Conservation (phyloP, 225 moss, liverwort and hornwort species). For the Pleurozium schreberi region DNA sequence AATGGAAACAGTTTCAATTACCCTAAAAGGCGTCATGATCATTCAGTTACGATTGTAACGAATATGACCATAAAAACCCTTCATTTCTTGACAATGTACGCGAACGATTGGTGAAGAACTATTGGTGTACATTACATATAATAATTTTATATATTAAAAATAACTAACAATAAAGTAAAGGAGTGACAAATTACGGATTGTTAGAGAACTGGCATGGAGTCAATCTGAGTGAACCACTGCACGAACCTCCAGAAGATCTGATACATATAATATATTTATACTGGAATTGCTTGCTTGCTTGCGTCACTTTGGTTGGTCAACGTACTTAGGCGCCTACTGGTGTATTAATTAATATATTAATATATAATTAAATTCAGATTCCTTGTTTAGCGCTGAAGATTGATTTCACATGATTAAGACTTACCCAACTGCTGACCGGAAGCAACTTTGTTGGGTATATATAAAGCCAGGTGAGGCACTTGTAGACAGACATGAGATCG, state of each 20-base stretch:
- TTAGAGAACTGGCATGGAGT: neutral
- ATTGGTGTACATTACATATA: neutral
- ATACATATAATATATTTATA: neutral
- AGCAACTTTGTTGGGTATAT: neutral
- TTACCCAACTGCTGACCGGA: neutral
- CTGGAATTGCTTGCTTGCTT: neutral
- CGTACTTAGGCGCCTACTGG: neutral
- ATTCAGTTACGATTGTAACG: neutral
- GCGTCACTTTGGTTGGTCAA: neutral
- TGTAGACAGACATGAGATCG: neutral
- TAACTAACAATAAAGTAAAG: neutral
- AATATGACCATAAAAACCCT: neutral
- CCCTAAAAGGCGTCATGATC: neutral
- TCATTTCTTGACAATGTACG: neutral
- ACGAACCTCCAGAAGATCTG: neutral
- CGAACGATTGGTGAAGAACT: neutral
- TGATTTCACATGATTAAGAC: neutral
- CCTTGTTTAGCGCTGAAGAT: neutral
- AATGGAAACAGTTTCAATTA: neutral
- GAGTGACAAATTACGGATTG: too few species aligned
- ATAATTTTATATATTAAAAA: too few species aligned
- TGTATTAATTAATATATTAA: too few species aligned
- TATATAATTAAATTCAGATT: neutral
- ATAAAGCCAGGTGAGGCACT: neutral
- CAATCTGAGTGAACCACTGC: neutral